Evolutionary conservation across 345 rosid genomes (phyloP).

Genomic region (Brassica nigra): DNA sequence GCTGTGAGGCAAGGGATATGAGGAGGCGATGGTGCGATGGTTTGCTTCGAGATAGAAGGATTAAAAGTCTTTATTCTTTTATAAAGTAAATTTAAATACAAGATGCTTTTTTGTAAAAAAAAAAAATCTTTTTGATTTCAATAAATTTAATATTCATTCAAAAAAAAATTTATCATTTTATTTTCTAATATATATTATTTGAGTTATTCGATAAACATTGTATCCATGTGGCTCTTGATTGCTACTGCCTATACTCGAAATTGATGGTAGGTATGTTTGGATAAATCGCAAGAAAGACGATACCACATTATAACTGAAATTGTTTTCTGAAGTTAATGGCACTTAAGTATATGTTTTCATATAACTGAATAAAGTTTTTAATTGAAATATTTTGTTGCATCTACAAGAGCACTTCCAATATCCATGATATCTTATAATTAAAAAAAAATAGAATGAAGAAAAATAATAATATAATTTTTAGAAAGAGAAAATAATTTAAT

Average conservation of each 20-base stretch:
- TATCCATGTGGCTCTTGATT: conserved; percentile 6
- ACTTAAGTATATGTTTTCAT: background rate
- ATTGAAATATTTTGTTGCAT: background rate
- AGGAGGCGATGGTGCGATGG: too few relatives aligned
- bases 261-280: background rate
- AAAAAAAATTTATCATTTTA: background rate
- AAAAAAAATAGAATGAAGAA: background rate
- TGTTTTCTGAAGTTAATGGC: background rate
- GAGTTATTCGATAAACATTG: background rate
- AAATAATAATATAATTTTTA: background rate
- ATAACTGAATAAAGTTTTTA: background rate
- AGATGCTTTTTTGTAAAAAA: too few relatives aligned
- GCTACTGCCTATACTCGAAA: conserved; percentile 3
- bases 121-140: too few relatives aligned
- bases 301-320: background rate
- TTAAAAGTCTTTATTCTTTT: too few relatives aligned
- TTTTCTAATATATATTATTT: background rate
- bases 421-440: background rate
- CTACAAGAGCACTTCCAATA: background rate
- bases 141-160: too few relatives aligned
- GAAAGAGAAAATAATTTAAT: background rate
- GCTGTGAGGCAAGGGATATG: too few relatives aligned
- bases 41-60: too few relatives aligned
- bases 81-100: too few relatives aligned
- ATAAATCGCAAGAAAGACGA: background rate